Evolutionary conservation across 768 basidiomycete genomes (phyloP), one percentile per base, ranked within the genome.

Genomic region (Russula sp.): DNA sequence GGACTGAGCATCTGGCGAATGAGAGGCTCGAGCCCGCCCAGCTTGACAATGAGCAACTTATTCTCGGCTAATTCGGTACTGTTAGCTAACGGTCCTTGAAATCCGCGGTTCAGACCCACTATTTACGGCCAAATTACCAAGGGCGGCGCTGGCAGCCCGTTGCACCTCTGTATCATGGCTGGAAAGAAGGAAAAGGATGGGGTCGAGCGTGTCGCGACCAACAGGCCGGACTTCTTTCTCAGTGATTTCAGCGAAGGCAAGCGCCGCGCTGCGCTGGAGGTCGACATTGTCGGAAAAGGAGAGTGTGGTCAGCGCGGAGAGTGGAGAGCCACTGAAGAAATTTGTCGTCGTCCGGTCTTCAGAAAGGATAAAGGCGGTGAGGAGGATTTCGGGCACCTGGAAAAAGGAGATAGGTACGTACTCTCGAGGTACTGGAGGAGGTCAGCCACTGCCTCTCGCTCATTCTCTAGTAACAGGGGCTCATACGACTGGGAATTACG

Each of bases 241-340:
- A 27, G 97, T 99, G 64, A 99, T 99, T 76, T 99, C 97, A 42
- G 97, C 97, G 71, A 98, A 99, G 0, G 97, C 97, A 49, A 99
- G 84, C 4, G 97, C 97, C 2, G 97, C 97, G 67, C 93, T 96
- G 55, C 97, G 86, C 78, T 99, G 97, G 20, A 99, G 82, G 78
- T 98, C 97, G 68, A 99, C 96, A 77, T 99, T 99, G 78, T 98
- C 97, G 22, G 91, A 94, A 79, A 98, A 99, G 27, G 94, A 96
- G 66, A 99, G 88, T 55, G 94, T 98, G 13, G 96, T 98, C 61
- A 99, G 79, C 44, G 97, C 94, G 57, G 88, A 82, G 62, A 99
- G 86, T 20, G 97, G 96, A 18, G 87, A 85, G 59, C 96, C 97
- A 56, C 84, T 81, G 79, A 98, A 99, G 83, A 99, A 99, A 78